Conservation (phyloP, 768 basidiomycete genomes). For the Psilocybe subaeruginosa region DNA sequence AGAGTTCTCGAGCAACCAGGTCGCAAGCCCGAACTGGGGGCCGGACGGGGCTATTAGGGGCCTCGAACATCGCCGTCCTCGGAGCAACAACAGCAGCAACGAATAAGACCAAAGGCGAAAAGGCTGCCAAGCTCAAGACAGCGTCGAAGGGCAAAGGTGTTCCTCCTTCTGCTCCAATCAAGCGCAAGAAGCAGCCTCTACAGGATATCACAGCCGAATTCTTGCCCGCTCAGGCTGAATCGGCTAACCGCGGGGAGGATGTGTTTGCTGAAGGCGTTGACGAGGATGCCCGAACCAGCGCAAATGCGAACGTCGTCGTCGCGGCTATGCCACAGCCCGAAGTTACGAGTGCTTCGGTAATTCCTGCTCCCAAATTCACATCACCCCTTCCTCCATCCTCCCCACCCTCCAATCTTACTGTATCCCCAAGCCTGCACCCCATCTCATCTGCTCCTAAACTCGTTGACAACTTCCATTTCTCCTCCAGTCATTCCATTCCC, state of each 20-base stretch:
- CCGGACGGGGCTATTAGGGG: constrained; percentile 15
- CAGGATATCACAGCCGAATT: constrained; percentile 38
- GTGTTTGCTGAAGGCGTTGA: constrained; percentile 5
- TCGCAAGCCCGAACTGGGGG: constrained; percentile 17
- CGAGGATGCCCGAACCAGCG: neutral
- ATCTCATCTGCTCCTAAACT: constrained; percentile 1
- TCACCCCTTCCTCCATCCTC: constrained; percentile 41
- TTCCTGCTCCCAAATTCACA: constrained; percentile 14
- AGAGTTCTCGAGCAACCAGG: constrained; percentile 11
- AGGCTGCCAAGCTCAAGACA: constrained; percentile 14
- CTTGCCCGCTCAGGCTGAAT: constrained; percentile 27
- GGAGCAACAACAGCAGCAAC: constrained; percentile 1
- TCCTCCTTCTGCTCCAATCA: constrained; percentile 17
- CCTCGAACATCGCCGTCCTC: constrained; percentile 3
- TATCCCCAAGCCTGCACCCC: constrained; percentile 10
- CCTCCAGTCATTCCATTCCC: constrained; percentile 12
- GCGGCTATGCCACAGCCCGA: constrained; percentile 9
- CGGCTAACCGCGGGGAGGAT: constrained; percentile 27
- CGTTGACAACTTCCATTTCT: constrained; percentile 3
- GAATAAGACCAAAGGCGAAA: neutral
- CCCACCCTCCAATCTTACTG: constrained; percentile 28
- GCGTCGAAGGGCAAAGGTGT: constrained; percentile 27
- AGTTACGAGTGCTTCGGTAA: neutral
- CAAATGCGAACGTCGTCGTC: constrained; percentile 7
- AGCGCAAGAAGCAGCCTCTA: constrained; percentile 33